These are phyloP conservation scores for Drosera spatulata DNA, from an alignment of 179 eudicot genomes.

Conservation along the genomic window DNA sequence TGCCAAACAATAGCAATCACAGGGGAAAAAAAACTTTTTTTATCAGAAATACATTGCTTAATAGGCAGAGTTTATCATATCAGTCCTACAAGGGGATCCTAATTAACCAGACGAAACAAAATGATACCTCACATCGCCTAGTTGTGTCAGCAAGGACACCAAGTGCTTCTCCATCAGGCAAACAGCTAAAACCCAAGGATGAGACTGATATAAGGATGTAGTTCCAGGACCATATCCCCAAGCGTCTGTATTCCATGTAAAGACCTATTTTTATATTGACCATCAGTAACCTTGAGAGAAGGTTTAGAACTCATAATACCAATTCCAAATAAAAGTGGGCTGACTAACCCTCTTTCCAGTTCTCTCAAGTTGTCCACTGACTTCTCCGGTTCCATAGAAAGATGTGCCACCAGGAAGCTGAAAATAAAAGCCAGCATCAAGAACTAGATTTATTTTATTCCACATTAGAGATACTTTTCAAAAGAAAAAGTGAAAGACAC, in stretches of 20 bases:
- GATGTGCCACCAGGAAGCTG: conserved; percentile 82
- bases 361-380: conserved; percentile 90
- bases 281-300: conserved; percentile 5
- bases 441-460: background rate
- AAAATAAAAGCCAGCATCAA: background rate
- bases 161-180: conserved; percentile 73
- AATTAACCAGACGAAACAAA: background rate
- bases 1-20: conserved; percentile 17
- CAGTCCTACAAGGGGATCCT: no score
- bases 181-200: conserved; percentile 94
- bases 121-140: conserved; percentile 75
- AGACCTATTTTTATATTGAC: conserved; percentile 37
- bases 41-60: no score
- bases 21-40: no score
- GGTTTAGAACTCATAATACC: background rate
- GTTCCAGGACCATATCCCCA: conserved; percentile 91
- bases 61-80: no score
- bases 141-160: conserved; percentile 98
- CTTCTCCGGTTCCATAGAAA: conserved; percentile 99
- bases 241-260: conserved; percentile 91
- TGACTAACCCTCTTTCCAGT: conserved; percentile 80
- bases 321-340: background rate
- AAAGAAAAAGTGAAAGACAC: no score
- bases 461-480: background rate
- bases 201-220: conserved; percentile 88